These are phyloP conservation scores for Sclerotinia spermophila DNA, from an alignment of 2,329 filamentous ascomycete species.

Conservation along the genomic window DNA sequence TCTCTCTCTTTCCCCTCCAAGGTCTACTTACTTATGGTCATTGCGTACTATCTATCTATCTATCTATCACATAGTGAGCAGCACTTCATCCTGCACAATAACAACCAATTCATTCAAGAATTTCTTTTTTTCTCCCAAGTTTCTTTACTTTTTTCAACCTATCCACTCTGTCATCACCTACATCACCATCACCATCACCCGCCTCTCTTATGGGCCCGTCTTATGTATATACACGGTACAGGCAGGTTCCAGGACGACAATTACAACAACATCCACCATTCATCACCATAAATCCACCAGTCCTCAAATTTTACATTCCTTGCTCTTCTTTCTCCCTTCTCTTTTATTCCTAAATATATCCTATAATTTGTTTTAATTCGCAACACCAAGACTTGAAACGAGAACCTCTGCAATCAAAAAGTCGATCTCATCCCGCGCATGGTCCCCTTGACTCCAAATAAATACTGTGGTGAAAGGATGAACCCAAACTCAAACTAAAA, in stretches of 20 bases:
- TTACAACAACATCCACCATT: background rate
- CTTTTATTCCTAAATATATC: background rate
- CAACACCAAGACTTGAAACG: slow-evolving; percentile 14
- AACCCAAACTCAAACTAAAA: slow-evolving; percentile 4
- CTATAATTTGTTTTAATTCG: background rate
- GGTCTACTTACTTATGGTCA: background rate
- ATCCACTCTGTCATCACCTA: background rate
- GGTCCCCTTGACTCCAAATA: slow-evolving; percentile 9
- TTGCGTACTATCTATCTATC: background rate
- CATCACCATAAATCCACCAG: background rate
- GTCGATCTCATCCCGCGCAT: slow-evolving; percentile 8
- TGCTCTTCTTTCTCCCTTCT: background rate
- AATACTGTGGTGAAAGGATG: slow-evolving; percentile 15
- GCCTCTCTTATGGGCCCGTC: background rate
- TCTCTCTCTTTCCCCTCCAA: background rate
- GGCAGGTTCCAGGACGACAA: background rate
- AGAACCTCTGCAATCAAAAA: background rate
- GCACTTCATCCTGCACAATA: background rate
- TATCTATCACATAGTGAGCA: background rate
- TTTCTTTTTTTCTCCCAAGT: background rate
- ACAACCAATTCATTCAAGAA: background rate
- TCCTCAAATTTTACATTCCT: slow-evolving; percentile 17
- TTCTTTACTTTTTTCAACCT: background rate
- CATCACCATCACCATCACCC: background rate
- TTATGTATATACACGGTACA: background rate